Evolutionary conservation across 768 basidiomycete species (phyloP).

Genomic region (Tulasnella sp.): DNA sequence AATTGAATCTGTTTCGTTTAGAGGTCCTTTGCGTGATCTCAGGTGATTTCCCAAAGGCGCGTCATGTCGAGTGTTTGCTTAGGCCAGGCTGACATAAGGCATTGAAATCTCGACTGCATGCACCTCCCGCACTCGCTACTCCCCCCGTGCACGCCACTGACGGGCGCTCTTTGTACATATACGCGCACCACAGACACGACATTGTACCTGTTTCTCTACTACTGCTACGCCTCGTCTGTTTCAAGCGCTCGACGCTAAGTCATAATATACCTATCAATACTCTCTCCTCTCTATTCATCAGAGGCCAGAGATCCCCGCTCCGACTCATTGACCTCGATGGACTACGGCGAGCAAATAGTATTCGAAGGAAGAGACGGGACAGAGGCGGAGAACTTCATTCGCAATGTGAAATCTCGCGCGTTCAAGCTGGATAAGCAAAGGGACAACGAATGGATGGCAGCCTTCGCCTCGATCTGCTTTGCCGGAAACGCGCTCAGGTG

Average conservation of each 20-base stretch:
- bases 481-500: neutral
- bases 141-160: neutral
- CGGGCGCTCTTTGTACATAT: neutral
- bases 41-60: too few relatives aligned
- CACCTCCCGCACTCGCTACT: neutral
- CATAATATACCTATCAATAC: neutral
- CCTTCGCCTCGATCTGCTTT: neutral
- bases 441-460: slow-evolving; percentile 7
- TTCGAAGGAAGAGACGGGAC: neutral
- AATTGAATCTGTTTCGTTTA: too few relatives aligned
- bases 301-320: neutral
- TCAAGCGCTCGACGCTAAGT: neutral
- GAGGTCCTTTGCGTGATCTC: too few relatives aligned
- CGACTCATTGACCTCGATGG: neutral
- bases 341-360: neutral
- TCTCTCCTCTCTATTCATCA: neutral
- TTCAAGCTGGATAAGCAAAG: neutral
- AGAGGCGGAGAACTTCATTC: neutral
- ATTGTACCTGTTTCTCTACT: neutral
- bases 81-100: neutral
- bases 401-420: neutral
- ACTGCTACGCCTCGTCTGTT: neutral
- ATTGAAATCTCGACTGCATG: neutral
- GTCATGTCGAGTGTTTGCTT: neutral
- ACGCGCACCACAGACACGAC: neutral